Base-by-base conservation (phyloP, 2,329 filamentous ascomycete genomes). In the Calonectria naviculata region DNA sequence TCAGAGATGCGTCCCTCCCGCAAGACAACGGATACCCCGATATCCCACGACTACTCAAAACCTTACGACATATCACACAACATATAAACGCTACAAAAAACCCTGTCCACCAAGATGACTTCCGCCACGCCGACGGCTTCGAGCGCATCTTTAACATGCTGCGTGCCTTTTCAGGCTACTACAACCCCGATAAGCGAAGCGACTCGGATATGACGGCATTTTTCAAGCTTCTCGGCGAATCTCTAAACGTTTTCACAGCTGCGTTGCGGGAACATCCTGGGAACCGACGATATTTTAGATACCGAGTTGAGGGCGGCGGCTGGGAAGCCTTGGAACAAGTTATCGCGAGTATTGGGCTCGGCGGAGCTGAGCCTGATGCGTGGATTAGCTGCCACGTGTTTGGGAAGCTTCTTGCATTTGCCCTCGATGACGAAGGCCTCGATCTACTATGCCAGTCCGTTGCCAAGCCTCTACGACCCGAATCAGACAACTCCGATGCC, bases 271-370 rank as follows among this genome's bases (percentile, higher is more conserved):
- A 91, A 54, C 95, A 98, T 82, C 88, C 93, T 56, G 96, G 95
- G 24, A 99, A 98, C 83, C 90, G 93, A 78, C 91, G 94, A 76
- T 98, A 96, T 85, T 98, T 98, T 81, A 90, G 91, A 70, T 92
- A 91, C 75, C 89, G 91, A 75, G 91, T 97, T 34, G 90, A 94
- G 70, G 92, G 90, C 26, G 93, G 92, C 68, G 95, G 96, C 4
- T 97, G 95, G 92, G 88, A 91, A 74, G 90, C 91, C 9, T 82
- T 98, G 66, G 92, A 97, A 78, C 90, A 94, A 79, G 90, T 90
- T 7, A 89, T 95, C 84, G 90, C 89, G 72, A 91, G 90, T 81
- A 91, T 92, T 81, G 90, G 93, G 38, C 84, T 91, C 65, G 87
- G 92, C 65, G 89, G 89, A 74, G 88, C 88, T 68, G 91, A 94